These are phyloP conservation scores for Leccinum rimulosum DNA, from an alignment of 768 basidiomycete species.

Conservation along the genomic window DNA sequence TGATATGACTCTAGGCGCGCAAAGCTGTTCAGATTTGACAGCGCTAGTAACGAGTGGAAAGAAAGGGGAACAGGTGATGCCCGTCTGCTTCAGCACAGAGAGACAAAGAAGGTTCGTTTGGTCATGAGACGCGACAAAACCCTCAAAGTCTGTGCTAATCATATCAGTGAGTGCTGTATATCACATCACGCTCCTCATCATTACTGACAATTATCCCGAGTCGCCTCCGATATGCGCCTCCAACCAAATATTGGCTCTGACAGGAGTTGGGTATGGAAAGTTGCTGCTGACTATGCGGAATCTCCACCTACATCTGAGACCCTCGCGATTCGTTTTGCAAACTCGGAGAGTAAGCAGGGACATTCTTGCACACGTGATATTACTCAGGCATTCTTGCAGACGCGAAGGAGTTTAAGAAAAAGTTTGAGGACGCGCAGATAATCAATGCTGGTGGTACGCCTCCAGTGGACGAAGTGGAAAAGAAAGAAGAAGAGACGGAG, in stretches of 20 bases:
- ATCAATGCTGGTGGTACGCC: constrained; percentile 45
- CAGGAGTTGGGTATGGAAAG: constrained; percentile 99
- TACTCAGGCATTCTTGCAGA: constrained; percentile 42
- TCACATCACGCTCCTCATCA: neutral
- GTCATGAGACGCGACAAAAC: constrained; percentile 99
- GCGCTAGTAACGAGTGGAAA: constrained; percentile 85
- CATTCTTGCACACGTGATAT: neutral
- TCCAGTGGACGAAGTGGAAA: constrained; percentile 22
- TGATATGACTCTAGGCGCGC: constrained; percentile 67
- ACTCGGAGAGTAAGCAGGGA: constrained; percentile 82
- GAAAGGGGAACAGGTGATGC: constrained; percentile 97
- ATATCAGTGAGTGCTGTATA: constrained; percentile 62
- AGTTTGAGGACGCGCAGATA: constrained; percentile 83
- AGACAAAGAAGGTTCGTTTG: constrained; percentile 86
- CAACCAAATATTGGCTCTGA: constrained; percentile 99
- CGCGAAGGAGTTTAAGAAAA: constrained; percentile 84
- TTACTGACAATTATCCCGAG: constrained; percentile 40
- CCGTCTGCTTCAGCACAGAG: constrained; percentile 86
- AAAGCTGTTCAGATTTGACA: constrained; percentile 95
- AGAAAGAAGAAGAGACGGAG: constrained; percentile 28
- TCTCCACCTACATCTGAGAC: constrained; percentile 89
- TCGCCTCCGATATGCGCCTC: constrained; percentile 86
- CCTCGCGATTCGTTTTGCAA: constrained; percentile 96
- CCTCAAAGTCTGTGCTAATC: constrained; percentile 98
- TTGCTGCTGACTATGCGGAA: constrained; percentile 93